These are phyloP conservation scores for Aureobasidium vineae DNA, from an alignment of 2,329 filamentous ascomycete genomes.

Conservation along the genomic window DNA sequence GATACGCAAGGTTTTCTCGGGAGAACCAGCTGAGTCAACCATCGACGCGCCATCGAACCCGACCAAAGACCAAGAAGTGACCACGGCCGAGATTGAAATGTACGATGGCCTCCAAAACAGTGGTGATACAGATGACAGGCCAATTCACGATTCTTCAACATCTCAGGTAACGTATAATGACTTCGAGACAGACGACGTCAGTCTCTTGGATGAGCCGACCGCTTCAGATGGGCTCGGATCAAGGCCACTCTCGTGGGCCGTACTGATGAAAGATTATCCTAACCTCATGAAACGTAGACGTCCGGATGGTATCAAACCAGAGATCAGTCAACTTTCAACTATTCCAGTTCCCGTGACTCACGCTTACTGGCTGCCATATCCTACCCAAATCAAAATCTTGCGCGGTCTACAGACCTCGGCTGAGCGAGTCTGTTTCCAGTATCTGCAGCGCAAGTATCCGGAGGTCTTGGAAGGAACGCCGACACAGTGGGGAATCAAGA, in stretches of 20 bases:
- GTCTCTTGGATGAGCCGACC: neutral
- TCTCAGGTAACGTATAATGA: neutral
- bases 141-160: neutral
- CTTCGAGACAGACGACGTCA: neutral
- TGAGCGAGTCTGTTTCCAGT: neutral
- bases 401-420: neutral
- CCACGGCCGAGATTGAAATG: neutral
- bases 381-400: neutral
- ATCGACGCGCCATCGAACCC: neutral
- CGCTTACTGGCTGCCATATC: neutral
- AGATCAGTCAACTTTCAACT: neutral
- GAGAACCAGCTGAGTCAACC: neutral
- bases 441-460: neutral
- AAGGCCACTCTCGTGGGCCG: neutral
- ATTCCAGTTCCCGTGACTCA: neutral
- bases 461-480: neutral
- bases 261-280: neutral
- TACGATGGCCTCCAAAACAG: neutral
- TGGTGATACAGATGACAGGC: neutral
- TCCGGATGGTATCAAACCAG: neutral
- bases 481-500: neutral
- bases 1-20: neutral
- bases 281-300: neutral
- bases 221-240: neutral
- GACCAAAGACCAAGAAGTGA: neutral